These are phyloP conservation scores for Meyerozyma sp. DNA, from an alignment of 1,139 yeast genomes.

Conservation along the genomic window DNA sequence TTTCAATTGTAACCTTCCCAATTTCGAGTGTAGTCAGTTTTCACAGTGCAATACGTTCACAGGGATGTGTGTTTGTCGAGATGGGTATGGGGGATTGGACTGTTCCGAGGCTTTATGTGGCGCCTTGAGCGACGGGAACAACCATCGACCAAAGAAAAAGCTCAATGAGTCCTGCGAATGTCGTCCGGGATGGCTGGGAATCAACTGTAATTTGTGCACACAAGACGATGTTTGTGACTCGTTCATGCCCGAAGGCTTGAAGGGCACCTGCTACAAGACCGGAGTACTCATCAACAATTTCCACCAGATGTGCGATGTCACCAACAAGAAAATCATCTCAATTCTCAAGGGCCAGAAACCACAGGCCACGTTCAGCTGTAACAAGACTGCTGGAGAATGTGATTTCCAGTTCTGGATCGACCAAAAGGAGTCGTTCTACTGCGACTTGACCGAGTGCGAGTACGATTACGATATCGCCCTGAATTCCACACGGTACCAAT, in stretches of 20 bases:
- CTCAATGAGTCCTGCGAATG: slow-evolving; percentile 58
- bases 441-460: slow-evolving; percentile 70
- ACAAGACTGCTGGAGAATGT: slow-evolving; percentile 59
- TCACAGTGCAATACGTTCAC: slow-evolving; percentile 80
- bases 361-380: slow-evolving; percentile 89
- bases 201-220: slow-evolving; percentile 84
- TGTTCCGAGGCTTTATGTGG: slow-evolving; percentile 92
- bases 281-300: slow-evolving; percentile 79
- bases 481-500: slow-evolving; percentile 71
- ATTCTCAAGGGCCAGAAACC: slow-evolving; percentile 79
- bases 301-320: slow-evolving; percentile 92
- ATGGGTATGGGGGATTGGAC: slow-evolving; percentile 91
- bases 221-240: slow-evolving; percentile 72
- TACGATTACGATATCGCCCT: slow-evolving; percentile 59
- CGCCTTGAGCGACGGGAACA: slow-evolving; percentile 58
- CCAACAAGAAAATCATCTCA: slow-evolving; percentile 77
- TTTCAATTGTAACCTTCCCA: slow-evolving; percentile 90
- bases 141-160: slow-evolving; percentile 56
- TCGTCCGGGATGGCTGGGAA: slow-evolving; percentile 85
- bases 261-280: slow-evolving; percentile 86
- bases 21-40: slow-evolving; percentile 85
- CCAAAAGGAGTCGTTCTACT: slow-evolving; percentile 80
- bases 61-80: slow-evolving; percentile 88
- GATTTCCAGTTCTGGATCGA: slow-evolving; percentile 97
- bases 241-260: slow-evolving; percentile 81